A percentile compares a stretch with the other conserved stretches of the same genome.
phyloP scores from a whole-genome alignment of 2,329 filamentous ascomycete genomes.

The Fusarium lyarnte region DNA sequence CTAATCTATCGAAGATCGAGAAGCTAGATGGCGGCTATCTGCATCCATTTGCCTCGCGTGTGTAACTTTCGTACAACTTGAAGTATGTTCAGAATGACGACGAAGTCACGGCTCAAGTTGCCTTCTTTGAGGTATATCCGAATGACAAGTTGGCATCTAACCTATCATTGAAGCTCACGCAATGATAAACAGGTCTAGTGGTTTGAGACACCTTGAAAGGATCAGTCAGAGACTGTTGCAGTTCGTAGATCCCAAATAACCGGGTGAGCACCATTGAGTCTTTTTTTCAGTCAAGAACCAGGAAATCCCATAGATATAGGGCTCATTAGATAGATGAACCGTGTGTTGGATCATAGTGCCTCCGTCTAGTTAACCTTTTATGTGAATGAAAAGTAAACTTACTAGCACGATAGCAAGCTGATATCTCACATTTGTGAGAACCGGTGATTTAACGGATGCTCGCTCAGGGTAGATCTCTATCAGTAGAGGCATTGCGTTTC shows the following conservation, averaged over 20 bases:
- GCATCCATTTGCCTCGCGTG: background rate
- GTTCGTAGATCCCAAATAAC: background rate
- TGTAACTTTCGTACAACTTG: background rate
- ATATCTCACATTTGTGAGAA: background rate
- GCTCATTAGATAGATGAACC: background rate
- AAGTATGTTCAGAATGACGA: background rate
- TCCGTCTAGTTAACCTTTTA: background rate
- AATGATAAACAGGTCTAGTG: background rate
- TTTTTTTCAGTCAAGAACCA: background rate
- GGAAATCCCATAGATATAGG: background rate
- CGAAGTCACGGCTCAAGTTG: conserved; percentile 20
- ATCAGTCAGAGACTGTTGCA: background rate
- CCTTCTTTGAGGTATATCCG: background rate
- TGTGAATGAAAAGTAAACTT: background rate
- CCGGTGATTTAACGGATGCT: background rate
- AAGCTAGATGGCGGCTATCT: conserved; percentile 1
- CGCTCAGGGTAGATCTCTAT: background rate
- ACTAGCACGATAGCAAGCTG: background rate
- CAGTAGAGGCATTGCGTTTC: background rate
- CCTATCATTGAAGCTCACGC: background rate
- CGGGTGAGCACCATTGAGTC: conserved; percentile 9
- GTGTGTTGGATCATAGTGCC: background rate
- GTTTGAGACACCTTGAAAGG: background rate
- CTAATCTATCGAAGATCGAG: background rate
- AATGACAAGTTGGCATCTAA: background rate